phyloP scores from a whole-genome alignment of 2,329 filamentous ascomycete species.

The Colletotrichum eremochloae region DNA sequence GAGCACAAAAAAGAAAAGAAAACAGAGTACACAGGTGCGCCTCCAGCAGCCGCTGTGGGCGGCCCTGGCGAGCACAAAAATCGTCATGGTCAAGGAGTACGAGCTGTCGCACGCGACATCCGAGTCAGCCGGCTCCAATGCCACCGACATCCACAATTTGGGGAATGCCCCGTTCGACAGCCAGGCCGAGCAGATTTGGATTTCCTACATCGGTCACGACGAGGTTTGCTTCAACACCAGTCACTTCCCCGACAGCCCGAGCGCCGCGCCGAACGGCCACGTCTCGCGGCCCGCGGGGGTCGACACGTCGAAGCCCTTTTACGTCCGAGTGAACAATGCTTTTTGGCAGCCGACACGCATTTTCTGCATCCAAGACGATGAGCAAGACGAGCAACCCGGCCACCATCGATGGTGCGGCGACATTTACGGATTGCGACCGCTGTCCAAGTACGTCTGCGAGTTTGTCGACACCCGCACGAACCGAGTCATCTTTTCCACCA shows the following conservation, averaged over 20 bases:
- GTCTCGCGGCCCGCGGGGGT: constrained; percentile 62
- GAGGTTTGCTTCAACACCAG: constrained; percentile 83
- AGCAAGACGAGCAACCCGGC: constrained; percentile 46
- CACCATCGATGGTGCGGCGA: constrained; percentile 77
- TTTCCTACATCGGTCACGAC: constrained; percentile 82
- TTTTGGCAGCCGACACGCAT: constrained; percentile 85
- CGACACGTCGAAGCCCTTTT: constrained; percentile 81
- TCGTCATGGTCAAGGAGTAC: constrained; percentile 93
- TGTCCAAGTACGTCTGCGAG: constrained; percentile 83
- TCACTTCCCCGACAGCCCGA: constrained; percentile 65
- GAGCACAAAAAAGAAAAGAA: constrained; percentile 85
- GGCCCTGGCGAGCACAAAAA: constrained; percentile 94
- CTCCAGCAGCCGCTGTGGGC: constrained; percentile 95
- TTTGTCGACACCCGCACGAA: constrained; percentile 78
- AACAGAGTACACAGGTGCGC: constrained; percentile 91
- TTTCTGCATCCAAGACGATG: constrained; percentile 59
- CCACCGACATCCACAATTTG: constrained; percentile 82
- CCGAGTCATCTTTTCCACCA: constrained; percentile 77
- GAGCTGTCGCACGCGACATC: constrained; percentile 83
- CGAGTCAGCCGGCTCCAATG: constrained; percentile 80
- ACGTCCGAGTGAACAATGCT: constrained; percentile 82
- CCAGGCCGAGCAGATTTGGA: constrained; percentile 82
- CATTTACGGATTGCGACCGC: constrained; percentile 76
- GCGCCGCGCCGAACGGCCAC: constrained; percentile 47
- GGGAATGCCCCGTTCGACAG: constrained; percentile 80